Evolutionary conservation across 148 eudicot genomes (phyloP).

Genomic region (Rhododendron vialii): DNA sequence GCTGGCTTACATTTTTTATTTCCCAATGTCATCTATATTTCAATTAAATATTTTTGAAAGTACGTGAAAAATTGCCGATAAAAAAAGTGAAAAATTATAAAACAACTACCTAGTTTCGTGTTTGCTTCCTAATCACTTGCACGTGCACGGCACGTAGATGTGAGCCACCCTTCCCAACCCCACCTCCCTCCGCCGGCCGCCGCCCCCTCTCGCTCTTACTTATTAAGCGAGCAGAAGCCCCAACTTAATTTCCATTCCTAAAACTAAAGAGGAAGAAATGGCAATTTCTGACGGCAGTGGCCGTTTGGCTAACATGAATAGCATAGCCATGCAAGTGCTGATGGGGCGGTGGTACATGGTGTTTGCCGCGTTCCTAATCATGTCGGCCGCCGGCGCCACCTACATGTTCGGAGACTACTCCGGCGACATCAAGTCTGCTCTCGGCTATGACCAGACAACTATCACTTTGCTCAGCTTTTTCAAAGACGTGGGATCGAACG

Average conservation of each 20-base stretch:
- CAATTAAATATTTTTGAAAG: too few relatives aligned
- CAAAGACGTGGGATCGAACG: conserved; percentile 31
- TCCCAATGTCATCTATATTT: too few relatives aligned
- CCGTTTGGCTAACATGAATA: not conserved
- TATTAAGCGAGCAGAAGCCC: not conserved
- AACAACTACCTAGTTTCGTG: too few relatives aligned
- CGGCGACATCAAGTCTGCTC: conserved; percentile 15
- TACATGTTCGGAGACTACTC: conserved; percentile 34
- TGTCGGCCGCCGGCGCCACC: conserved; percentile 35
- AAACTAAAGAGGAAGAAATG: not conserved
- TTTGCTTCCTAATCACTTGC: too few relatives aligned
- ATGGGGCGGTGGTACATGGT: conserved; percentile 37
- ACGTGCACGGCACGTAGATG: too few relatives aligned
- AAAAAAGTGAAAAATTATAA: too few relatives aligned
- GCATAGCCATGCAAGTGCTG: conserved; percentile 8
- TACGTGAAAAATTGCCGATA: too few relatives aligned
- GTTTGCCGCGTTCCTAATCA: conserved; percentile 29
- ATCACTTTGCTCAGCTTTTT: conserved; percentile 27
- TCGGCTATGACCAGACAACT: conserved; percentile 36
- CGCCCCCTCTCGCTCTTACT: not conserved
- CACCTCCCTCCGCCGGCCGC: not conserved
- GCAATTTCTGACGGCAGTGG: not conserved
- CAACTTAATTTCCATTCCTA: not conserved
- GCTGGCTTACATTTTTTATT: too few relatives aligned
- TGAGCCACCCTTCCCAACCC: not conserved